Base-by-base conservation (phyloP, 345 rosid genomes). In the Durio zibethinus region DNA sequence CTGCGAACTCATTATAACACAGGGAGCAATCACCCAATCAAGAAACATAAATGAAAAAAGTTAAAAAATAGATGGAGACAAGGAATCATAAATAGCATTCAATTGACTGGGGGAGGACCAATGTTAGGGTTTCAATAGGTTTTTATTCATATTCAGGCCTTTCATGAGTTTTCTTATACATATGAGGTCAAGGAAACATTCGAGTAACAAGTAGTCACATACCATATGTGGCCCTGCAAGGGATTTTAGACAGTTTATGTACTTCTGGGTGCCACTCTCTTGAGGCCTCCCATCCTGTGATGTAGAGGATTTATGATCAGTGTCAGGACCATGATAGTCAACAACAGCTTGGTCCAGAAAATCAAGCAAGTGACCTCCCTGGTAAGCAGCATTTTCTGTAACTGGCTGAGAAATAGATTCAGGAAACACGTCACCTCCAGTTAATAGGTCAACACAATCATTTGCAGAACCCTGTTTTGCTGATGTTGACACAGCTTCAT, bases 291-390 rank as follows among this genome's bases (percentile, higher is more conserved):
- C 77, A 79, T 84, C 90, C 78, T 80, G 82, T 25, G 87, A 61
- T 70, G 81, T 82, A 75, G 90, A 85, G 36, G 79, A 77, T 43
- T 80, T 77, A 29, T 82, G 84, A 80, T 80, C 82, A 75, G 78
- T 81, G 81, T 84, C 88, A 77, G 86, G 76, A 81, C 78, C 82
- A 74, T 25, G 77, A 79, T 86, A 75, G 70, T 85, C 90, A 81
- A 83, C 87, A 66, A 81, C 87, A 81, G 92, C 88, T 70, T 89
- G 86, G 80, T 92, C 97, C 85, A 91, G 85, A 87, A 93, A 96
- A 85, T 89, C 90, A 87, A 90, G 92, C 78, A 77, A 64, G 81
- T 90, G 90, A 76, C 73, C 78, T 27, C 81, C 88, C 63, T 74
- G 89, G 61, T 83, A 79, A 69, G 82, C 65, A 77, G 59, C 78